Evolutionary conservation across 352 stramenopile genomes (phyloP).

Genomic region (Phytophthora capsici): DNA sequence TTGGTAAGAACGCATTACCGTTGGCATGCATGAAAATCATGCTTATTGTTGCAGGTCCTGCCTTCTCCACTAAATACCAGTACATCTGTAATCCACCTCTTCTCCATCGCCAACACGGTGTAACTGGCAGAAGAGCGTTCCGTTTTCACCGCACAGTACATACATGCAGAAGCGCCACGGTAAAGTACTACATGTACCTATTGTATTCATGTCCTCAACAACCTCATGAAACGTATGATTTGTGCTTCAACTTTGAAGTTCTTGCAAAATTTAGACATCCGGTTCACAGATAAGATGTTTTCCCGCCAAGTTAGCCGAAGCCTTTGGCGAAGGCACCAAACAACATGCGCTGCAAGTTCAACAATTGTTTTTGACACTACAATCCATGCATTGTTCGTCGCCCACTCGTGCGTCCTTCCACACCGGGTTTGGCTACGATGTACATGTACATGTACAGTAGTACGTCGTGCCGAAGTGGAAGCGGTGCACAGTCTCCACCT

Average conservation of each 20-base stretch:
- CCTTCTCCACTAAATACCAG: too few species aligned
- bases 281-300: background rate
- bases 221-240: too few species aligned
- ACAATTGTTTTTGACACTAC: background rate
- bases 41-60: too few species aligned
- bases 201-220: too few species aligned
- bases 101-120: background rate
- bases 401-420: too few species aligned
- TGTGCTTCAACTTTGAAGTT: background rate
- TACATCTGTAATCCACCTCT: conserved; percentile 5
- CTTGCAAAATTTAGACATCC: conserved; percentile 2
- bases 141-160: background rate
- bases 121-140: background rate
- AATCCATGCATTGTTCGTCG: too few species aligned
- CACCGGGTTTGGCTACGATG: conserved; percentile 67
- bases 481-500: conserved; percentile 84
- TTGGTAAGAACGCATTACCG: too few species aligned
- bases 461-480: conserved; percentile 98
- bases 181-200: background rate
- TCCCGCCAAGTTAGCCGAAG: background rate
- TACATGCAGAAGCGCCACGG: conserved; percentile 2
- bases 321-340: too few species aligned
- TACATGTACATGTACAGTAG: too few species aligned
- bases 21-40: too few species aligned
- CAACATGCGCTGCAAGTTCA: too few species aligned